phyloP scores from a whole-genome alignment of 352 stramenopile species.

The Phytopythium helicoides region DNA sequence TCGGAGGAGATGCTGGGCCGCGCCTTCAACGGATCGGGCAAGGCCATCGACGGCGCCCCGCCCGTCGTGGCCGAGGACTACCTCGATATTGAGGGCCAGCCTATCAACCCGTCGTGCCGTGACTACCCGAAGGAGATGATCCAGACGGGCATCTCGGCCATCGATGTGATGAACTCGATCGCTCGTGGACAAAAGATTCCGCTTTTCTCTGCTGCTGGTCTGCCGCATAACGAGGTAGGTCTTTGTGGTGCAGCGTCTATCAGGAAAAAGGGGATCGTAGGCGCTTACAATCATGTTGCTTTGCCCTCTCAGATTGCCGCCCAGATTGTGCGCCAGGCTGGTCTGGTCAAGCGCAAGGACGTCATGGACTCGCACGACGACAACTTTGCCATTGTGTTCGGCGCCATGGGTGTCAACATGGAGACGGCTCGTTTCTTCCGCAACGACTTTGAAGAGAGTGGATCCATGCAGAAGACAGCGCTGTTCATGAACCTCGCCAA shows the following conservation, averaged over 20 bases:
- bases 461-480: slow-evolving; percentile 98
- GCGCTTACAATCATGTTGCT: not conserved
- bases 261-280: not conserved
- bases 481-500: slow-evolving; percentile 99
- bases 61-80: slow-evolving; percentile 98
- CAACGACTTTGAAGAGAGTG: slow-evolving; percentile 97
- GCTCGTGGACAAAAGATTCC: slow-evolving; percentile 99
- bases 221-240: slow-evolving; percentile 96
- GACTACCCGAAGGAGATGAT: slow-evolving; percentile 99
- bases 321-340: slow-evolving; percentile 99
- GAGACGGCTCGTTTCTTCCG: slow-evolving; percentile 97
- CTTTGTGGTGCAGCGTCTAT: not conserved
- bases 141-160: slow-evolving; percentile 99
- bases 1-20: slow-evolving; percentile 98
- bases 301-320: slow-evolving; percentile 87
- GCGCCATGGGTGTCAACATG: slow-evolving; percentile 99
- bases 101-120: slow-evolving; percentile 98
- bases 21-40: slow-evolving; percentile 97
- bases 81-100: slow-evolving; percentile 98
- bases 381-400: slow-evolving; percentile 99
- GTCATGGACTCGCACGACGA: slow-evolving; percentile 98
- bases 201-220: slow-evolving; percentile 97
- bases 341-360: slow-evolving; percentile 98
- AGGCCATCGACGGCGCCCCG: slow-evolving; percentile 97
- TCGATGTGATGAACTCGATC: slow-evolving; percentile 99